These are phyloP conservation scores for Trametes cinnabarina DNA, from an alignment of 768 basidiomycete species.

Conservation along the genomic window DNA sequence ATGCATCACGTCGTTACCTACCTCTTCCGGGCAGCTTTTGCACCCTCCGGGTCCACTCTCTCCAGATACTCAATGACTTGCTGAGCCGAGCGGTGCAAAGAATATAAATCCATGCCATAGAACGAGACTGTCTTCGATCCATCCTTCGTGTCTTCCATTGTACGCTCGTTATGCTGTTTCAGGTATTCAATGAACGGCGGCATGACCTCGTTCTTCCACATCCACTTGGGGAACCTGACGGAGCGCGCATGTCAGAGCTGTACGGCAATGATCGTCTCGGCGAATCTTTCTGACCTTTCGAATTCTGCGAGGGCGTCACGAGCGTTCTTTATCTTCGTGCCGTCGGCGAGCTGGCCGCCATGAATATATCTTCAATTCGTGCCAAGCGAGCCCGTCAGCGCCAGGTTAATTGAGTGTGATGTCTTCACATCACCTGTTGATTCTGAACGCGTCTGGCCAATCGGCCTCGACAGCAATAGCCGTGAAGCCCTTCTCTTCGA, in stretches of 20 bases:
- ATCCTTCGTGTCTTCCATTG: constrained; percentile 16
- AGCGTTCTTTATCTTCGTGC: constrained; percentile 14
- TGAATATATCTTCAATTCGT: constrained; percentile 23
- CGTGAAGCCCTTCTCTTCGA: constrained; percentile 31
- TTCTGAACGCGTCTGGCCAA: constrained; percentile 34
- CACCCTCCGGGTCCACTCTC: constrained; percentile 27
- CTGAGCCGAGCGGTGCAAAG: constrained; percentile 25
- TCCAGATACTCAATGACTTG: constrained; percentile 29
- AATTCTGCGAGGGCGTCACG: constrained; percentile 20
- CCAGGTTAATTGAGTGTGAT: background rate
- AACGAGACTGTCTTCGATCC: constrained; percentile 23
- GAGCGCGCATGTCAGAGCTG: background rate
- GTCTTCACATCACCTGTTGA: constrained; percentile 24
- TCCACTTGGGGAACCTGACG: constrained; percentile 31
- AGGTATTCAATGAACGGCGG: constrained; percentile 27
- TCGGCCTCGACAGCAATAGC: constrained; percentile 31
- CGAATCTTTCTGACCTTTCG: constrained; percentile 15
- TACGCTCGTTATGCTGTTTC: constrained; percentile 20
- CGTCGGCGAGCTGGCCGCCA: constrained; percentile 11
- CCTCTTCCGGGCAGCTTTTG: constrained; percentile 25
- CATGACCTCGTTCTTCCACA: constrained; percentile 33
- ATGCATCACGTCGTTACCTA: constrained; percentile 8
- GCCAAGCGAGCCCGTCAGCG: background rate
- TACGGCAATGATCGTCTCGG: background rate
- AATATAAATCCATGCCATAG: constrained; percentile 32